Conservation (phyloP, 208 protist genomes). For the Tritrichomonas musculus region DNA sequence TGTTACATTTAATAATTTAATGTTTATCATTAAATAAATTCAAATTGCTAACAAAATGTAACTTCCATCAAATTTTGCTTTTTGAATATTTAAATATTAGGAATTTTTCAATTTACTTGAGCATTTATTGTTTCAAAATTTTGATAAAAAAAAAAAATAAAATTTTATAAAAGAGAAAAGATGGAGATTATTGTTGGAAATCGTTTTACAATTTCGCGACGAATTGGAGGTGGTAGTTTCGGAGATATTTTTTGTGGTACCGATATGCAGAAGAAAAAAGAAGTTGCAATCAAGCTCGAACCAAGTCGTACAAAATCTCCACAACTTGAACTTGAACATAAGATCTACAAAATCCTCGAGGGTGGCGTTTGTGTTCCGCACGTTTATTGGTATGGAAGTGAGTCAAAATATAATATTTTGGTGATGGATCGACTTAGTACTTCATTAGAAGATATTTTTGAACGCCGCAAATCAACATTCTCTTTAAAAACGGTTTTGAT, state of each 20-base stretch:
- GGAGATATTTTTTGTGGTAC: background rate
- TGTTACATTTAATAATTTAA: no score
- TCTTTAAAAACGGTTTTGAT: conserved; percentile 93
- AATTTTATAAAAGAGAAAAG: no score
- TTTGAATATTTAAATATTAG: no score
- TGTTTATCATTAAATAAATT: no score
- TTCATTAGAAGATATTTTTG: conserved; percentile 91
- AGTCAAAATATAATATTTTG: conserved; percentile 93
- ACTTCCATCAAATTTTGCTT: no score
- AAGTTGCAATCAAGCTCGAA: conserved; percentile 44
- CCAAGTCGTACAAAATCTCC: conserved; percentile 69
- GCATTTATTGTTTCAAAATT: no score
- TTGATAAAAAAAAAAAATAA: no score
- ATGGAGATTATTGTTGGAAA: background rate
- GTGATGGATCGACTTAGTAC: conserved; percentile 96
- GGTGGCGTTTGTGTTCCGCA: conserved; percentile 80
- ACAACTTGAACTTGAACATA: conserved; percentile 92
- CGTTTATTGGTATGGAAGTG: conserved; percentile 79
- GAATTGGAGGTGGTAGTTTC: conserved; percentile 45
- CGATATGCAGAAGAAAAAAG: background rate
- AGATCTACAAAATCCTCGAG: conserved; percentile 72
- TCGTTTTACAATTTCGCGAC: conserved; percentile 39
- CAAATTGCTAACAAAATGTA: no score
- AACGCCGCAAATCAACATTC: conserved; percentile 72
- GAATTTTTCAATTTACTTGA: no score